A percentile compares a stretch with the other conserved stretches of the same genome.
These are phyloP conservation scores for Daldinia grandis DNA, from an alignment of 495 filamentous ascomycete genomes.

Conservation along the genomic window DNA sequence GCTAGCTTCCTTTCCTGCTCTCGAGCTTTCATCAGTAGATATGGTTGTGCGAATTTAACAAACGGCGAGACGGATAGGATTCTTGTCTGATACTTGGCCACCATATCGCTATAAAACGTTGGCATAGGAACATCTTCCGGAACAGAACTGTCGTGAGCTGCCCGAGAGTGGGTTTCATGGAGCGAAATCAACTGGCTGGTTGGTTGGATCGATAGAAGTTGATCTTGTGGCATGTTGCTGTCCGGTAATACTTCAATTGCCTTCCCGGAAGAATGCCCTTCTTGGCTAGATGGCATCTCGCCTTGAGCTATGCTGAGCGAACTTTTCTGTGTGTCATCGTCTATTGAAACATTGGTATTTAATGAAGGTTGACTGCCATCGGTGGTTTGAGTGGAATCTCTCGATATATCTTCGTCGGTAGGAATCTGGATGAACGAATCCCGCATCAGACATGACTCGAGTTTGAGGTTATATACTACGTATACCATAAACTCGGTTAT, in stretches of 20 bases:
- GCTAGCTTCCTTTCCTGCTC: conserved; percentile 85
- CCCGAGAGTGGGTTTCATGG: conserved; percentile 53
- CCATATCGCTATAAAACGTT: conserved; percentile 92
- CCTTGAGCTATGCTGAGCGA: conserved; percentile 23
- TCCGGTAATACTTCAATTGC: conserved; percentile 1
- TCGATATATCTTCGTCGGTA: conserved; percentile 58
- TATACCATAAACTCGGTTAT: conserved; percentile 99
- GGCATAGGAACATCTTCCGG: conserved; percentile 90
- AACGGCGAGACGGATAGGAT: conserved; percentile 96
- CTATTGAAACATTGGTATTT: conserved; percentile 5
- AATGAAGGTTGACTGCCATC: conserved; percentile 33
- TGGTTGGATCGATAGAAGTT: conserved; percentile 13
- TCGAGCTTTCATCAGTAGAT: conserved; percentile 87
- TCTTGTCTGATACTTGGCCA: conserved; percentile 88
- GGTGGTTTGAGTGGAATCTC: conserved; percentile 42
- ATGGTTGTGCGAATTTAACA: conserved; percentile 92
- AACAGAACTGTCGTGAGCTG: conserved; percentile 63
- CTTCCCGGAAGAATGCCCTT: conserved; percentile 17
- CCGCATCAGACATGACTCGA: conserved; percentile 95
- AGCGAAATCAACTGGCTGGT: conserved; percentile 51
- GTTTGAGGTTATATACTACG: conserved; percentile 95
- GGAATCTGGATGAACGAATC: conserved; percentile 94
- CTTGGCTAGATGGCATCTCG: conserved; percentile 30
- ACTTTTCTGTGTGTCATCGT: conserved; percentile 19
- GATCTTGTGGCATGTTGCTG: conserved; percentile 7